These are phyloP conservation scores for Ceratocystis alfenasii DNA, from an alignment of 2,329 filamentous ascomycete genomes.

Conservation along the genomic window DNA sequence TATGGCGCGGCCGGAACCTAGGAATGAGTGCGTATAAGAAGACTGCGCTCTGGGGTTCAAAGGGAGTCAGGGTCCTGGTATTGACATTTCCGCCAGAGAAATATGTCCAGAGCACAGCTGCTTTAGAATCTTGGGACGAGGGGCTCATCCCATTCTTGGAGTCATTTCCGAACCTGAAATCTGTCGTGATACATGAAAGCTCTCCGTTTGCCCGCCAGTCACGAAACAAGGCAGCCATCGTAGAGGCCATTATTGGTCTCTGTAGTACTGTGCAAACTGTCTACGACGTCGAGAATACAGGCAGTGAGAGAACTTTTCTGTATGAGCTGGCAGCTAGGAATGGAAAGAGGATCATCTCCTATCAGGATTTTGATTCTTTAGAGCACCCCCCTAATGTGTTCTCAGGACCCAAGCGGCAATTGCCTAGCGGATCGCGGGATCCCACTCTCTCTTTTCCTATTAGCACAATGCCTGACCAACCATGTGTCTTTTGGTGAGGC, in stretches of 20 bases:
- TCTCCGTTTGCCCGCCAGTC: conserved; percentile 4
- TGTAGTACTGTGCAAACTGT: background rate
- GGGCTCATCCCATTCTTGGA: conserved; percentile 23
- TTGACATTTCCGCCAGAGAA: background rate
- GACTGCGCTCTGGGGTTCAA: conserved; percentile 10
- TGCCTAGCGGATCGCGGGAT: background rate
- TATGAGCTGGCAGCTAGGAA: background rate
- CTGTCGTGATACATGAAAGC: conserved; percentile 22
- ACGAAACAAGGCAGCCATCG: background rate
- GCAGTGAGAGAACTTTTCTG: background rate
- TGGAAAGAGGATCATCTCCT: background rate
- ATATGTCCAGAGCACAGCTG: too few species aligned
- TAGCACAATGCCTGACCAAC: background rate
- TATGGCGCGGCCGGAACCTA: background rate
- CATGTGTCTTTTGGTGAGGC: conserved; percentile 9
- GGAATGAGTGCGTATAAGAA: background rate
- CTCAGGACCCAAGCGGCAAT: background rate
- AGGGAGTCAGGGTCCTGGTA: background rate
- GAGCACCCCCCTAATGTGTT: background rate
- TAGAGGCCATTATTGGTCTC: background rate
- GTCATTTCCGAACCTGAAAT: conserved; percentile 23
- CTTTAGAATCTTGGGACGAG: background rate
- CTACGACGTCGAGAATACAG: conserved; percentile 1
- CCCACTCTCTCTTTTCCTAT: background rate
- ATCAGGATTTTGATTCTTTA: background rate